Percentiles rank a stretch among this genome's conserved stretches.
phyloP scores from a whole-genome alignment of 2,329 filamentous ascomycete genomes.

The Cladophialophora chaetospira region DNA sequence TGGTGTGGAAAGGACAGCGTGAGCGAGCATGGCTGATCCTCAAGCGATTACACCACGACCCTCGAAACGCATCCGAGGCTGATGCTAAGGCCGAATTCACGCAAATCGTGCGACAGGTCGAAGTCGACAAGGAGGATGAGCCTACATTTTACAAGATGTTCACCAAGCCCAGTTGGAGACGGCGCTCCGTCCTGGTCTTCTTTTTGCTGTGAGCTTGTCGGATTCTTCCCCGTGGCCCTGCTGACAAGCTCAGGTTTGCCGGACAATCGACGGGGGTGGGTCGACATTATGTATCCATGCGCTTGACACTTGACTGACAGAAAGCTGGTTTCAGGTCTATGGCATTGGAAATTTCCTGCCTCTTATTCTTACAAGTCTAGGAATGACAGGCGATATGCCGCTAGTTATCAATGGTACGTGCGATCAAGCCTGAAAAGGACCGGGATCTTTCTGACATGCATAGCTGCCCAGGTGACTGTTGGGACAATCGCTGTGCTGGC shows the following conservation, averaged over 20 bases:
- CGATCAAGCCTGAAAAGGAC: background rate
- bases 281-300: constrained; percentile 40
- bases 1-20: background rate
- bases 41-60: background rate
- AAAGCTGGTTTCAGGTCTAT: background rate
- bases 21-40: background rate
- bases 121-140: constrained; percentile 1
- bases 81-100: constrained; percentile 1
- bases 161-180: background rate
- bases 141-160: background rate
- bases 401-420: background rate
- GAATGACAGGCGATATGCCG: background rate
- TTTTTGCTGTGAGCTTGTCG: background rate
- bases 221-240: background rate
- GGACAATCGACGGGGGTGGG: constrained; percentile 40
- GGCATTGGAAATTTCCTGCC: background rate
- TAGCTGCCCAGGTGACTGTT: constrained; percentile 30
- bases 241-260: constrained; percentile 1
- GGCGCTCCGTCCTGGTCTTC: background rate
- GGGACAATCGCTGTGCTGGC: constrained; percentile 63
- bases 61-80: background rate
- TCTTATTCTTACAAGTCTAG: background rate
- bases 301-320: background rate
- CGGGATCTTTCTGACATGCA: constrained; percentile 10
- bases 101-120: constrained; percentile 5